A percentile compares a stretch with the other conserved stretches of the same genome.
phyloP scores from a whole-genome alignment of 371 early-diverging fungal species.

The Blastocladiella emersonii region DNA sequence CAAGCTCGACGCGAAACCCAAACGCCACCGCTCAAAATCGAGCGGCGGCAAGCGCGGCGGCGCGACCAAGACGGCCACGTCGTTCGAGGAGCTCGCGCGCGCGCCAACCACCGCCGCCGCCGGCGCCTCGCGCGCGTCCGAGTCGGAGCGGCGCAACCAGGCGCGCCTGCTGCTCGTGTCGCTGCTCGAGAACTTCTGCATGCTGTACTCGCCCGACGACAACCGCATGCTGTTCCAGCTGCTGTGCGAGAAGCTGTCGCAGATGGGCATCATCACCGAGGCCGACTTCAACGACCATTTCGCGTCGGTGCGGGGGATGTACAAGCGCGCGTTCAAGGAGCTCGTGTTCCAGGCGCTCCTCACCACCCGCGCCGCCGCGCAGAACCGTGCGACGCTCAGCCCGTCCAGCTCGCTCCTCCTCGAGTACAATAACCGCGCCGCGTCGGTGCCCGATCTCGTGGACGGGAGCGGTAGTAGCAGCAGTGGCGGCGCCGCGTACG shows the following conservation, averaged over 20 bases:
- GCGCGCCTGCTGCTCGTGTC: conserved; percentile 56
- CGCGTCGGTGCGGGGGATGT: conserved; percentile 57
- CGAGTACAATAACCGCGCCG: no score
- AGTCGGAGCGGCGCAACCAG: conserved; percentile 23
- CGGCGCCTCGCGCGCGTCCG: no score
- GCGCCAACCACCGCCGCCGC: no score
- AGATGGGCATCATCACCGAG: conserved; percentile 57
- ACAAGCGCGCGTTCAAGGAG: conserved; percentile 65
- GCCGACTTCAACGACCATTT: conserved; percentile 74
- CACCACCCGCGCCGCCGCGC: conserved; percentile 29
- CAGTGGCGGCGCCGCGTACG: background rate
- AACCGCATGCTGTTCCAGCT: conserved; percentile 71
- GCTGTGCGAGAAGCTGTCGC: conserved; percentile 37
- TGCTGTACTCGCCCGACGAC: conserved; percentile 65
- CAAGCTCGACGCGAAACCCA: no score
- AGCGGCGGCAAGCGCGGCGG: no score
- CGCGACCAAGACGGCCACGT: no score
- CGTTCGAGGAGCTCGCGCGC: background rate
- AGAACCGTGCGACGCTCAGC: background rate
- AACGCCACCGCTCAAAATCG: no score
- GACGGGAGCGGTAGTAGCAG: background rate
- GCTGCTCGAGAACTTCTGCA: conserved; percentile 68
- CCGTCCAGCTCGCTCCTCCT: background rate
- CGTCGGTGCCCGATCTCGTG: no score
- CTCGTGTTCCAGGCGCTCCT: conserved; percentile 62